Base-by-base conservation (phyloP, 1,139 yeast genomes). In the Sugiyamaella pinicola region DNA sequence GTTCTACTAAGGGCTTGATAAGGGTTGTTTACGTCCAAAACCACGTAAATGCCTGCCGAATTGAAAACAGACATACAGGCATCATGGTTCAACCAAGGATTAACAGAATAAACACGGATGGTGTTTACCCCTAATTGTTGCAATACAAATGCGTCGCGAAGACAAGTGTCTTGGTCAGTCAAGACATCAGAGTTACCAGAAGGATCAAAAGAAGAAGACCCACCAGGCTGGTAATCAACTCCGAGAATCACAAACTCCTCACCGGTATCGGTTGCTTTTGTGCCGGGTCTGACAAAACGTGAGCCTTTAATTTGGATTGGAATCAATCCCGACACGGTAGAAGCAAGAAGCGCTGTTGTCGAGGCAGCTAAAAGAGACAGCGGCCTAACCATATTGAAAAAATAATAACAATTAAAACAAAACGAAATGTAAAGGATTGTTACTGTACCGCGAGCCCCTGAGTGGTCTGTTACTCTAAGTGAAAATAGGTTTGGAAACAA, bases 1-100 rank as follows among this genome's bases (percentile, higher is more conserved):
- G 82, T 77, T 72, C 97, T 82, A 71, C 87, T 82, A 60, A 91
- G 75, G 49, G 91, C 81, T 59, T 79, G 78, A 46, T 75, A 71
- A 34, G 96, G 96, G 58, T 89, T 82, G 65, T 91, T 88, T 61
- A 91, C 95, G 69, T 91, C 98, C 49, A 95, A 81, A 55, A 91
- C 73, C 24, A 90, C 81, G 64, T 90, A 90, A 61, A 91, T 89
- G 52, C 97, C 96, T 7, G 96, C 96, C 53, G 87, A 84, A 62
- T 86, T 84, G 64, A 89, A 81, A 59, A 86, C 79, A 40, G 88
- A 76, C 95, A 91, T 88, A 75, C 98, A 91, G 62, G 81, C 85
- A 65, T 86, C 90, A 69, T 90, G 97, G 70, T 89, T 83, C 54
- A 83, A 65, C 56, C 80, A 81, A n/a, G 93, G 88, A 69, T 87